These are phyloP conservation scores for Datisca glomerata DNA, from an alignment of 306 rosid species.

Conservation along the genomic window DNA sequence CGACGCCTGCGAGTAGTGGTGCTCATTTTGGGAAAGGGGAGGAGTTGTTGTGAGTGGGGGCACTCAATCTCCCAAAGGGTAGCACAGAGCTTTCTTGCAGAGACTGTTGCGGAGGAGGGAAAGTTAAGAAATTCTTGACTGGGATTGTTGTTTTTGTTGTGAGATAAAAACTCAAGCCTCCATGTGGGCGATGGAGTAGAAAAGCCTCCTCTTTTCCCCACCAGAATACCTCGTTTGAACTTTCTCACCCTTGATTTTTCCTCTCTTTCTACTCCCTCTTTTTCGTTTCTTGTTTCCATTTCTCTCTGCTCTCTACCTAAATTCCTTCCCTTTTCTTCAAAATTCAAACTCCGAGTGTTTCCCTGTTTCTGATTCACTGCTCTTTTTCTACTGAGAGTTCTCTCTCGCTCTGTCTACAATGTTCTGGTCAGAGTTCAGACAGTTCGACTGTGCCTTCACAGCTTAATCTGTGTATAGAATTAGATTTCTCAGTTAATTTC, in stretches of 20 bases:
- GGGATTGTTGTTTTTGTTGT: conserved; percentile 2
- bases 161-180: conserved; percentile 45
- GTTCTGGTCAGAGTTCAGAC: too few species aligned
- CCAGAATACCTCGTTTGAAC: conserved; percentile 29
- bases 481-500: background rate
- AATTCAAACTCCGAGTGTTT: too few species aligned
- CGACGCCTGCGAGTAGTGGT: conserved; percentile 15
- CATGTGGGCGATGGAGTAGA: conserved; percentile 72
- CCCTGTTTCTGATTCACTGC: too few species aligned
- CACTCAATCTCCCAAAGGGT: conserved; percentile 53
- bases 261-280: conserved; percentile 27
- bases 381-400: too few species aligned
- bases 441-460: too few species aligned
- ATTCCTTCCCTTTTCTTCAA: background rate
- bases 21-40: conserved; percentile 32
- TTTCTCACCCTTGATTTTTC: conserved; percentile 36
- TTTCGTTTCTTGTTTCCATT: conserved; percentile 14
- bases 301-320: background rate
- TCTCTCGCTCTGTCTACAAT: too few species aligned
- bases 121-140: conserved; percentile 35
- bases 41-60: conserved; percentile 20
- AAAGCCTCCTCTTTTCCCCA: conserved; percentile 38
- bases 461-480: background rate
- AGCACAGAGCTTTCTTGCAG: conserved; percentile 74
- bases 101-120: conserved; percentile 22